phyloP scores from a whole-genome alignment of 2,329 filamentous ascomycete species.

The Parasarocladium wereldwijsianum region DNA sequence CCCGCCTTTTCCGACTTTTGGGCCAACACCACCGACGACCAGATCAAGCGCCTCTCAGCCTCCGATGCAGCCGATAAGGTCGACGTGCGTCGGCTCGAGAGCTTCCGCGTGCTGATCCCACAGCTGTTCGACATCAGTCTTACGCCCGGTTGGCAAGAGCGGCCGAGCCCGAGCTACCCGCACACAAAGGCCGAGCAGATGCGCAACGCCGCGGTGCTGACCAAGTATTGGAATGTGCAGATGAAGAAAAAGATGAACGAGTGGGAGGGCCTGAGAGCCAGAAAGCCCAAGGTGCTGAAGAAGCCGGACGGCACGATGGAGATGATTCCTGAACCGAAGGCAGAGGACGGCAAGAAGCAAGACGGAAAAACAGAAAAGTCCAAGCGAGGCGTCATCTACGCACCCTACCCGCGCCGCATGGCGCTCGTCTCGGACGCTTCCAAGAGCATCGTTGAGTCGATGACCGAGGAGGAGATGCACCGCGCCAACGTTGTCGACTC shows the following conservation, averaged over 20 bases:
- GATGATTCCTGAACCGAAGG: conserved; percentile 5
- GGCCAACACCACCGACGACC: conserved; percentile 13
- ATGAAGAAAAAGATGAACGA: conserved; percentile 23
- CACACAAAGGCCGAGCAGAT: conserved; percentile 35
- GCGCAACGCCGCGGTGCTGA: conserved; percentile 37
- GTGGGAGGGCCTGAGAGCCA: conserved; percentile 28
- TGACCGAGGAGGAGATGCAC: conserved; percentile 33
- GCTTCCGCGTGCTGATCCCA: conserved; percentile 37
- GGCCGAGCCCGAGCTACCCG: conserved; percentile 25
- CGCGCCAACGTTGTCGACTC: conserved; percentile 25
- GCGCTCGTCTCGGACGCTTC: conserved; percentile 26
- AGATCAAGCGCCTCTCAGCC: conserved; percentile 13
- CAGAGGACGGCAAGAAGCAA: conserved; percentile 6
- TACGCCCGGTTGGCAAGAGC: conserved; percentile 34
- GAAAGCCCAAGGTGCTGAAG: conserved; percentile 22
- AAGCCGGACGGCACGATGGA: conserved; percentile 10
- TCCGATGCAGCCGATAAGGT: conserved; percentile 10
- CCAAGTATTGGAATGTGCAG: conserved; percentile 32
- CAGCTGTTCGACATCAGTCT: conserved; percentile 37
- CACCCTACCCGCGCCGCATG: conserved; percentile 22
- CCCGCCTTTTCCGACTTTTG: conserved; percentile 30
- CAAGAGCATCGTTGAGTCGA: conserved; percentile 24
- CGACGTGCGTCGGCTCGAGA: conserved; percentile 17
- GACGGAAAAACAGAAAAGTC: conserved; percentile 7
- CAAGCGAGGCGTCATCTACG: conserved; percentile 12